phyloP scores from a whole-genome alignment of 225 moss, liverwort and hornwort species.

The Rhytidiadelphus loreus region DNA sequence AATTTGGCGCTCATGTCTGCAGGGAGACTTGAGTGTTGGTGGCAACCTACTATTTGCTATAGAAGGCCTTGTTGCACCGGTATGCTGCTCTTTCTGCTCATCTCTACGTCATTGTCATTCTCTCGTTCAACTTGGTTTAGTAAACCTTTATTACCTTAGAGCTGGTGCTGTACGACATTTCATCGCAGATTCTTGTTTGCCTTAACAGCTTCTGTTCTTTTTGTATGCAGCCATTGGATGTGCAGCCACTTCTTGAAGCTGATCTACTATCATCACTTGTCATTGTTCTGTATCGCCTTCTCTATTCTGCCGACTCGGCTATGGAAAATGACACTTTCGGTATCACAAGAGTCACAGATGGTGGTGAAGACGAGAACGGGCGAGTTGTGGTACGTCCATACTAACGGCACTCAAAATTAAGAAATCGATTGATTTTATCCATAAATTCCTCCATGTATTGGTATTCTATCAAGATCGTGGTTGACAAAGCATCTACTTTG shows the following conservation, averaged over 20 bases:
- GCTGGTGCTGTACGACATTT: background rate
- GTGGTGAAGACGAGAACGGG: slow-evolving; percentile 28
- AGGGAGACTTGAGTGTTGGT: slow-evolving; percentile 62
- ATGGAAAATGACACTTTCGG: background rate
- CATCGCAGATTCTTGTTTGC: background rate
- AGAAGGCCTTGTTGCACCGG: slow-evolving; percentile 72
- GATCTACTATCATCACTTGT: slow-evolving; percentile 88
- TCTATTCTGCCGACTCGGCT: slow-evolving; percentile 47
- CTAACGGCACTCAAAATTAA: background rate
- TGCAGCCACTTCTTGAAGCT: slow-evolving; percentile 84
- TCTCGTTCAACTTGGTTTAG: background rate
- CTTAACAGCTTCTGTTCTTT: background rate
- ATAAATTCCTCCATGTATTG: background rate
- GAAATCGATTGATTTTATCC: background rate
- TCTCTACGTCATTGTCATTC: background rate
- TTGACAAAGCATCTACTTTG: background rate
- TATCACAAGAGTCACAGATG: background rate
- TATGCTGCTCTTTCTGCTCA: slow-evolving; percentile 14
- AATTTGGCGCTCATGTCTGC: slow-evolving; percentile 2
- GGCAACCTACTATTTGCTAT: slow-evolving; percentile 65
- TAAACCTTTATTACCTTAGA: background rate
- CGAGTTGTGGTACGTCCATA: slow-evolving; percentile 26
- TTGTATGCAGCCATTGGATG: slow-evolving; percentile 67
- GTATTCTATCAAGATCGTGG: background rate
- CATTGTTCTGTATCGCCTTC: slow-evolving; percentile 71